Evolutionary conservation across 1,284 basidiomycete genomes (phyloP), one percentile per base, ranked within the genome.

Genomic region (Austroboletus novae-zelandiae): DNA sequence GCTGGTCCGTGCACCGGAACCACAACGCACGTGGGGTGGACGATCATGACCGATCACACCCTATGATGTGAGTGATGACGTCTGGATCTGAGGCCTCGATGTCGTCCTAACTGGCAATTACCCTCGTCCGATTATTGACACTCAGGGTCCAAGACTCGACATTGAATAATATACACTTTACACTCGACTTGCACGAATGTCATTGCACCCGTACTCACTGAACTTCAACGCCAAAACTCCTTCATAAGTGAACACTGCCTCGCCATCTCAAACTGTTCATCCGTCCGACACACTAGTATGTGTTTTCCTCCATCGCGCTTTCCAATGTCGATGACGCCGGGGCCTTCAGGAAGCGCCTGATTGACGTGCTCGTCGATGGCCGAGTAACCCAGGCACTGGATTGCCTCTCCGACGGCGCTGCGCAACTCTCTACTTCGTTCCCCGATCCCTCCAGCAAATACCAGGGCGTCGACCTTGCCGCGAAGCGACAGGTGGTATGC

Each of bases 381-480:
- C n/a, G 65, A 61, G 45, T 85, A 86, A 0, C 86, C 86, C 25
- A 93, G 63, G 66, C 81, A 89, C 23, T 50, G 58, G 20, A 86
- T 72, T 40, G 76, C 72, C 32, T 74, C 64, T 3, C 70, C 73
- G 11, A 94, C 74, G 27, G 81, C 80, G 40, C 70, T 65, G 37
- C 92, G 71, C 51, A 95, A 67, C 55, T 79, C 73, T 8, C 70
- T 72, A 45, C 84, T 81, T 57, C 76, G 76, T 71, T 95, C 92
- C 0, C 92, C 92, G 47, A 95, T 91, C 0, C 91, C 91, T 5
- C 91, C 92, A 0, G 89, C 78, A 64, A 95, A 94, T 9, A 94
- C 89, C 29, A 94, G 65, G 4, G 85, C 91, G 65, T 93, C 87
- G 6, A 93, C 80, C 55, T 70, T 48, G 25, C 78, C 78, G 1